These are phyloP conservation scores for Populus simonii DNA, from an alignment of 345 rosid genomes.

Conservation along the genomic window DNA sequence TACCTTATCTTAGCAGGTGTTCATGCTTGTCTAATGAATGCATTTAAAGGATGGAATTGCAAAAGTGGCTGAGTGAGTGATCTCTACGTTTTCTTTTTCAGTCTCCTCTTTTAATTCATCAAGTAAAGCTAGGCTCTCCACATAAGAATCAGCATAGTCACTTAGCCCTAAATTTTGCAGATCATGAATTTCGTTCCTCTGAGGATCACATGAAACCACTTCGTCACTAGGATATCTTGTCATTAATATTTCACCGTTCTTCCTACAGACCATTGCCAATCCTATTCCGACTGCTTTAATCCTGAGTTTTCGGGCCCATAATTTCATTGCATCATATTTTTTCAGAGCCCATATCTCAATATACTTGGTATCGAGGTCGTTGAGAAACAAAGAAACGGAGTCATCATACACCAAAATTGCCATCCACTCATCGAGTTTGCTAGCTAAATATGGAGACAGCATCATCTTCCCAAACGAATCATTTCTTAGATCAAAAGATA, in stretches of 20 bases:
- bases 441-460: not conserved
- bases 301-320: not conserved
- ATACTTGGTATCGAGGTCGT: not conserved
- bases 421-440: not conserved
- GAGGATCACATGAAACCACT: too few species aligned
- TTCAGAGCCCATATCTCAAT: not conserved
- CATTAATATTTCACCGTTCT: not conserved
- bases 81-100: too few species aligned
- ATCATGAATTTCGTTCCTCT: too few species aligned
- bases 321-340: not conserved
- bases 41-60: too few species aligned
- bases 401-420: not conserved
- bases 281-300: not conserved
- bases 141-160: too few species aligned
- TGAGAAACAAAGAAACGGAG: not conserved
- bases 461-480: not conserved
- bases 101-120: too few species aligned
- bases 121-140: too few species aligned
- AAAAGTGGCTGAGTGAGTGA: too few species aligned
- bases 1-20: too few species aligned
- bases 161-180: too few species aligned
- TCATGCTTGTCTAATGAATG: too few species aligned
- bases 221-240: too few species aligned
- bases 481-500: not conserved
- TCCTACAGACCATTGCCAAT: not conserved